Evolutionary conservation across 2,329 filamentous ascomycete genomes (phyloP), one percentile per base, ranked within the genome.

Genomic region (Colletotrichum eleusines): DNA sequence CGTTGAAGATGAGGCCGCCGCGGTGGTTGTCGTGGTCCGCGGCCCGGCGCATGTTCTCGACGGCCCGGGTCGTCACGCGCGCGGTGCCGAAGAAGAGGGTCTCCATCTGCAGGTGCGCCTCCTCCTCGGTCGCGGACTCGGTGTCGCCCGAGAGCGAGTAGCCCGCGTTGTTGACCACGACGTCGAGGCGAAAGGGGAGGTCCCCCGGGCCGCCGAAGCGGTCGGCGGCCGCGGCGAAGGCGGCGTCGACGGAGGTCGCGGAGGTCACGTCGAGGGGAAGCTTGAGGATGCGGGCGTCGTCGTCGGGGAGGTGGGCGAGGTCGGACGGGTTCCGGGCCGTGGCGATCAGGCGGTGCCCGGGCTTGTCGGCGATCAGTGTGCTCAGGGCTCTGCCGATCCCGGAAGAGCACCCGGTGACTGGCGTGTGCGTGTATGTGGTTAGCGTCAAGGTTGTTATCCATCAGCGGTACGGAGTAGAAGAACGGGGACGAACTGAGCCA

Each of bases 391-490:
- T 77, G 51, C 85, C 85, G 9, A 87, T 84, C 16, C 85, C 85
- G 0, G 80, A 82, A 0, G 85, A 87, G 73, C 83, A 86, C 20
- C 85, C 85, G 44, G 84, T 85, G 26, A 85, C 83, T 85, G 16
- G 11, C 4, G 2, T 16, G 38, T 3, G 11, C 14, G 40, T 42
- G 42, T 16, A n/a, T 1, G 5, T 2, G 12, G 9, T 60, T 1
- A 33, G 42, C 44, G 5, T 44, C 8, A 31, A 18, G 5, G 4
- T 23, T 5, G 3, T n/a, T 23, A 5, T 9, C 8, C 14, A 5
- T 14, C 40, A 9, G 18, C 11, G 20, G 12, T 11, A 20, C 16
- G 20, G 12, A 2, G 1, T 0, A 18, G 14, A 26, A 40, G 0
- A 18, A 9, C 42, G 23, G 23, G 26, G 28, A 77, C 78, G 74